These are phyloP conservation scores for Ceratocystis cubensis DNA, from an alignment of 2,329 filamentous ascomycete genomes.

Conservation along the genomic window DNA sequence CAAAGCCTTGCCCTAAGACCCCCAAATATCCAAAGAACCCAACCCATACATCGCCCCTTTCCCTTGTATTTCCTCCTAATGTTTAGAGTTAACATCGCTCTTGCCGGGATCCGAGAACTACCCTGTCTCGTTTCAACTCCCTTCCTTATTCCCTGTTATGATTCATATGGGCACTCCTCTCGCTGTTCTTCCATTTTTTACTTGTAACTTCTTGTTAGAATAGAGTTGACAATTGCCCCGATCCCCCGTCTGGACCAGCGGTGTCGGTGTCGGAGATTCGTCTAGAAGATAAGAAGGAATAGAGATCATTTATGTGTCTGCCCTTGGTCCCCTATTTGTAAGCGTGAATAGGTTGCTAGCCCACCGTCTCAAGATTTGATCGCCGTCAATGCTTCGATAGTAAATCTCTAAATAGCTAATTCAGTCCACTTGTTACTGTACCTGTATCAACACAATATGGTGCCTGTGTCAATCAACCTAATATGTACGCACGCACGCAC, in stretches of 20 bases:
- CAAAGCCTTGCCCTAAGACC: background rate
- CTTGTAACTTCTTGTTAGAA: background rate
- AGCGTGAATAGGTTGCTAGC: background rate
- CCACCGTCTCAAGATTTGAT: background rate
- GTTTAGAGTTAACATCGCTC: background rate
- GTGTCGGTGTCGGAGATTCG: background rate
- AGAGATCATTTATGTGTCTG: background rate
- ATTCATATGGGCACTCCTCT: background rate
- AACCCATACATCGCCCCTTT: background rate
- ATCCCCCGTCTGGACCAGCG: background rate
- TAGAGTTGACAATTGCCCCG: too few species aligned
- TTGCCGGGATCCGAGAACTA: slow-evolving; percentile 2
- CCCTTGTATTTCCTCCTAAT: background rate
- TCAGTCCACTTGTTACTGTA: background rate
- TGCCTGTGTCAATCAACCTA: background rate
- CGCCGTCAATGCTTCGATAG: background rate
- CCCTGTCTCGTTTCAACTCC: slow-evolving; percentile 1
- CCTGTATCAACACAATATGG: background rate
- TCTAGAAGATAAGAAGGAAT: background rate
- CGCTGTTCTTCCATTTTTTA: background rate
- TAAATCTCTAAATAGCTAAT: background rate
- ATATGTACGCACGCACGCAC: background rate
- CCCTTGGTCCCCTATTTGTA: background rate
- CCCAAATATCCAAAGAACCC: background rate
- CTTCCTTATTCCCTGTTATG: background rate